phyloP scores from a whole-genome alignment of 768 basidiomycete species.

The Rhodosporidiobolus sp. region DNA sequence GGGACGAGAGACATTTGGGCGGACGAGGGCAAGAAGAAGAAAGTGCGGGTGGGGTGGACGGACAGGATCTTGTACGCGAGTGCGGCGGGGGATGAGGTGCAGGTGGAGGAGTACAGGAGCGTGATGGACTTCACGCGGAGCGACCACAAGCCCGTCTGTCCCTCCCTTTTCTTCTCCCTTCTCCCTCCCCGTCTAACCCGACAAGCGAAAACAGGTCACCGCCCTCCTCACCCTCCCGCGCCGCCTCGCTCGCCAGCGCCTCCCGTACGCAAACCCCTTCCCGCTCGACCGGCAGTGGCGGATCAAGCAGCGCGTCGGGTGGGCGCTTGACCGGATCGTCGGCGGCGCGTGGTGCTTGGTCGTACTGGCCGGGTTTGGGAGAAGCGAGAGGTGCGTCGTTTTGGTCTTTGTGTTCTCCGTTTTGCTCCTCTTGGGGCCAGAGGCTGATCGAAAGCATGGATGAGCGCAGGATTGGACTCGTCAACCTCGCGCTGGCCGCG shows the following conservation, averaged over 20 bases:
- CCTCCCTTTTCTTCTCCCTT: conserved; percentile 60
- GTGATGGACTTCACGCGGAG: conserved; percentile 80
- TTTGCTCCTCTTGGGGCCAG: background rate
- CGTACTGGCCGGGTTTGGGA: conserved; percentile 72
- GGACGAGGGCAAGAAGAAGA: conserved; percentile 60
- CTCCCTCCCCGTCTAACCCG: conserved; percentile 53
- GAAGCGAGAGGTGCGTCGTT: conserved; percentile 46
- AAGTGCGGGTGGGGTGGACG: conserved; percentile 85
- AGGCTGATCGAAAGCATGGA: background rate
- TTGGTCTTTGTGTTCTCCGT: too few relatives aligned
- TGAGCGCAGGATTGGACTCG: conserved; percentile 11
- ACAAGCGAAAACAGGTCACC: conserved; percentile 36
- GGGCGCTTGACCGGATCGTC: conserved; percentile 65
- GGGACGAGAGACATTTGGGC: conserved; percentile 42
- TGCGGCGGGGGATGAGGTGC: conserved; percentile 55
- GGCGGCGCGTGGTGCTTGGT: conserved; percentile 78
- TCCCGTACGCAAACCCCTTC: conserved; percentile 37
- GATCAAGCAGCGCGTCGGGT: conserved; percentile 65
- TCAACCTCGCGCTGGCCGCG: conserved; percentile 8
- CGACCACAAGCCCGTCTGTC: conserved; percentile 91
- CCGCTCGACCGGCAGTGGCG: conserved; percentile 45
- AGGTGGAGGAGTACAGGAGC: conserved; percentile 64
- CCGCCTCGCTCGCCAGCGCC: conserved; percentile 11
- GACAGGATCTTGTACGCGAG: conserved; percentile 83
- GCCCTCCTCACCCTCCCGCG: conserved; percentile 31